Percentiles rank a stretch among this genome's conserved stretches.
Evolutionary conservation across 805 yeast genomes (phyloP).

Genomic region (Candida sanyiensis): DNA sequence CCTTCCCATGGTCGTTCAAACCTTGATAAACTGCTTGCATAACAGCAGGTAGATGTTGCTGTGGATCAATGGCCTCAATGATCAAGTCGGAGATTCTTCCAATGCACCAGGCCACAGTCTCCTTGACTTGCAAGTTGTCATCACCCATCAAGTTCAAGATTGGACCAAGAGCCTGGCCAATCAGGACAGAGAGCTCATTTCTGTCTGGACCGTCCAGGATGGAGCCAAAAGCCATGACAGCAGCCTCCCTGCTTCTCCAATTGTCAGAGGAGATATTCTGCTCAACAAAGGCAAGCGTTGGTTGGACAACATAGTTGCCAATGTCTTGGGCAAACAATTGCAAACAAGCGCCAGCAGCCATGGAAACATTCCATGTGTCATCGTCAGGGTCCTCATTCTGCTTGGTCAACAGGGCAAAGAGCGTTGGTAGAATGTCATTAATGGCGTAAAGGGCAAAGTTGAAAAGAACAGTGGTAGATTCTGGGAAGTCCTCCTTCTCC

Average conservation of each 20-base stretch:
- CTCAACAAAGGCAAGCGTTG: slow-evolving; percentile 80
- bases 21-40: slow-evolving; percentile 72
- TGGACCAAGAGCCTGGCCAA: slow-evolving; percentile 79
- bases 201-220: slow-evolving; percentile 91
- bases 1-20: slow-evolving; percentile 86
- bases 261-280: slow-evolving; percentile 50
- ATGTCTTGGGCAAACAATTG: slow-evolving; percentile 90
- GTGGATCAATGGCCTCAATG: slow-evolving; percentile 65
- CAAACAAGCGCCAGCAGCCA: slow-evolving; percentile 98
- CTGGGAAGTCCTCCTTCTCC: slow-evolving; percentile 58
- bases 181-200: slow-evolving; percentile 56
- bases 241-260: slow-evolving; percentile 94
- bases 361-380: slow-evolving; percentile 95
- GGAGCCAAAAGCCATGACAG: slow-evolving; percentile 98
- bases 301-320: slow-evolving; percentile 79
- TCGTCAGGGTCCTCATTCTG: slow-evolving; percentile 93
- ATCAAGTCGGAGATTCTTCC: slow-evolving; percentile 92
- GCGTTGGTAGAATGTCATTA: slow-evolving; percentile 80
- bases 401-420: slow-evolving; percentile 70
- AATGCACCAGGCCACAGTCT: slow-evolving; percentile 97
- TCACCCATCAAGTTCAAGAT: slow-evolving; percentile 72
- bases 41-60: slow-evolving; percentile 61
- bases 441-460: slow-evolving; percentile 85
- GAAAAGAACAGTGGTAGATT: slow-evolving; percentile 47
- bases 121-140: slow-evolving; percentile 77